Base-by-base conservation (phyloP, 148 eudicot species). In the Polygonum aviculare region DNA sequence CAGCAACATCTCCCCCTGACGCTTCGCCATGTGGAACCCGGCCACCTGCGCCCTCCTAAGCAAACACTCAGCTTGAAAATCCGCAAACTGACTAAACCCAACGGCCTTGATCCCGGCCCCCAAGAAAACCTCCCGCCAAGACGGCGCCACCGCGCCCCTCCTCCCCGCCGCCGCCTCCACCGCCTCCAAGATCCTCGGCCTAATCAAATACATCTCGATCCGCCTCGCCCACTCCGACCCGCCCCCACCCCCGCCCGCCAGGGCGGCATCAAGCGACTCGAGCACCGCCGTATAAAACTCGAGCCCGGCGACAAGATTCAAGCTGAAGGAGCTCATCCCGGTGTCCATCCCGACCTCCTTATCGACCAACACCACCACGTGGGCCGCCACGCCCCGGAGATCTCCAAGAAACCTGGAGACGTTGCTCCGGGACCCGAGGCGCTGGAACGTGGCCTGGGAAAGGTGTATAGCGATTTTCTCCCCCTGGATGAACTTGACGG, bases 1-100 rank as follows among this genome's bases (percentile, higher is more conserved):
- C 15, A 94, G 88, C 91, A 92, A 78, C 97, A 94, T 85, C 93
- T 92, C 98, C 40, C 86, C 98, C 52, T 90, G 93, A 2, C 87
- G 85, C 35, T 88, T 92, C 40, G 84, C 95, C 89, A 91, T 92
- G 84, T 90, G 97, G 91, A 92, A 94, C 9, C 97, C 97, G 60
- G 83, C 86, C 2, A 92, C 86, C 73, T 86, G 92, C 9, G 87
- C 87, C 81, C 93, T 88, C 83, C 90, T 80, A 67, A 94, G 62
- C 78, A 94, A 79, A 70, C 90, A 92, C 78, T 94, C 98, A 0
- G 98, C 98, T 69, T 94, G 97, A 10, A 89, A 89, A 62, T 92
- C 97, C 2, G 97, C 90, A 79, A 92, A 92, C 79, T 86, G 92
- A 41, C 98, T 92, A 65, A 86, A 82, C 82, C 86, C 89, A 31